Evolutionary conservation across 768 basidiomycete species (phyloP).

Genomic region (Boletales sp.): DNA sequence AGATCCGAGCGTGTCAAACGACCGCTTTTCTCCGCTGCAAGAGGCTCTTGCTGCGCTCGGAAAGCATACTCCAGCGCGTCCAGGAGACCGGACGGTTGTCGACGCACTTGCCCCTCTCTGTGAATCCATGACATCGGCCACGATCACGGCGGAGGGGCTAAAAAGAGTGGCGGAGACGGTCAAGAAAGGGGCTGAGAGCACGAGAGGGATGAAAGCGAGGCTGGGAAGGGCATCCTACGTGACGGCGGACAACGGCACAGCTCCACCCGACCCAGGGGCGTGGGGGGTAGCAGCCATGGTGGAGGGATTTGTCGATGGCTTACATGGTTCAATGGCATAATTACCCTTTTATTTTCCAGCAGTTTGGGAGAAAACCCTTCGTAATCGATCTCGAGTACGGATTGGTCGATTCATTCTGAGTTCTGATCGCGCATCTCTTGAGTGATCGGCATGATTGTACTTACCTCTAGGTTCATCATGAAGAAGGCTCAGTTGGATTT

Average conservation of each 20-base stretch:
- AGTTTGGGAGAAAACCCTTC: too few species aligned
- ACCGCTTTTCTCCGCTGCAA: constrained; percentile 13
- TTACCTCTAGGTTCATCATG: too few species aligned
- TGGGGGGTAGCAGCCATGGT: constrained; percentile 46
- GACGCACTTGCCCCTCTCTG: constrained; percentile 52
- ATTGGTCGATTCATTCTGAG: too few species aligned
- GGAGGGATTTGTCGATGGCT: constrained; percentile 34
- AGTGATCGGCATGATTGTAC: too few species aligned
- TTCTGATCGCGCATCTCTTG: too few species aligned
- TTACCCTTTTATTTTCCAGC: too few species aligned
- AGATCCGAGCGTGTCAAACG: background rate
- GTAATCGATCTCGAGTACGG: too few species aligned
- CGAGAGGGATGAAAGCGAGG: constrained; percentile 43
- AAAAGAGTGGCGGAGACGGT: constrained; percentile 30
- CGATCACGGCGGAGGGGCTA: background rate
- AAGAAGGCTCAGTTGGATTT: too few species aligned
- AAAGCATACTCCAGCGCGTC: constrained; percentile 47
- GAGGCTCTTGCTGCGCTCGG: constrained; percentile 30
- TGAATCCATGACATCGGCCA: constrained; percentile 9
- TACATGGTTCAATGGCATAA: background rate
- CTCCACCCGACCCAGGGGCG: constrained; percentile 54
- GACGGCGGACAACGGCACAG: constrained; percentile 19
- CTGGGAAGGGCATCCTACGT: constrained; percentile 53
- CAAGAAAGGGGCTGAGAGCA: constrained; percentile 43
- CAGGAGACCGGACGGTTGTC: constrained; percentile 54